Conservation (phyloP, 2,329 filamentous ascomycete genomes). For the Curvularia sp. region DNA sequence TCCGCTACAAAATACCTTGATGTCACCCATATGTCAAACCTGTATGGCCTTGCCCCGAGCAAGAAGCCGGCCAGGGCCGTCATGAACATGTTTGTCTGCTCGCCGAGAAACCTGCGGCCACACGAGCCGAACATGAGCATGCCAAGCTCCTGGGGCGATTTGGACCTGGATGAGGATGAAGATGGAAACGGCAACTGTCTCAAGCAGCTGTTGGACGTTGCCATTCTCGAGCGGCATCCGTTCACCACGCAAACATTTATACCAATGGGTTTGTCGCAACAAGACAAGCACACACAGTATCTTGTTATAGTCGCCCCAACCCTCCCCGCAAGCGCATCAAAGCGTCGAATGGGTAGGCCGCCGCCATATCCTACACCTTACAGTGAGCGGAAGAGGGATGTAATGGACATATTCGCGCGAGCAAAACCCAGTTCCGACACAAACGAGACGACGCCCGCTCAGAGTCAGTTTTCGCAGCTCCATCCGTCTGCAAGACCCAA, state of each 20-base stretch:
- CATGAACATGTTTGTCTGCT: constrained; percentile 91
- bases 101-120: constrained; percentile 65
- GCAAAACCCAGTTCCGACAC: constrained; percentile 58
- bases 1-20: constrained; percentile 85
- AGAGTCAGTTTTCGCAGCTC: constrained; percentile 37
- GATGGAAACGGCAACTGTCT: constrained; percentile 29
- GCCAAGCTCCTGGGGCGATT: constrained; percentile 46
- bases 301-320: constrained; percentile 90
- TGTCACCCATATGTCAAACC: constrained; percentile 75
- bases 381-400: constrained; percentile 34
- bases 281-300: constrained; percentile 64
- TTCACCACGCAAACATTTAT: constrained; percentile 94
- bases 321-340: constrained; percentile 58
- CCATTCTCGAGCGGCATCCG: constrained; percentile 86
- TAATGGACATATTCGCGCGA: constrained; percentile 53
- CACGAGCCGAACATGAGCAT: constrained; percentile 47
- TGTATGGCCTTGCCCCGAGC: constrained; percentile 72
- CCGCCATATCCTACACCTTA: constrained; percentile 55
- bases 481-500: constrained; percentile 51
- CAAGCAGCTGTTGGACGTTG: constrained; percentile 66
- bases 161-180: constrained; percentile 44
- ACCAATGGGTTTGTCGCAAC: constrained; percentile 68
- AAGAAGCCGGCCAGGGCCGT: constrained; percentile 64
- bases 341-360: constrained; percentile 37
- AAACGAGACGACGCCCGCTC: constrained; percentile 56